Evolutionary conservation across 805 yeast genomes (phyloP).

Genomic region (Starmera amethionina): DNA sequence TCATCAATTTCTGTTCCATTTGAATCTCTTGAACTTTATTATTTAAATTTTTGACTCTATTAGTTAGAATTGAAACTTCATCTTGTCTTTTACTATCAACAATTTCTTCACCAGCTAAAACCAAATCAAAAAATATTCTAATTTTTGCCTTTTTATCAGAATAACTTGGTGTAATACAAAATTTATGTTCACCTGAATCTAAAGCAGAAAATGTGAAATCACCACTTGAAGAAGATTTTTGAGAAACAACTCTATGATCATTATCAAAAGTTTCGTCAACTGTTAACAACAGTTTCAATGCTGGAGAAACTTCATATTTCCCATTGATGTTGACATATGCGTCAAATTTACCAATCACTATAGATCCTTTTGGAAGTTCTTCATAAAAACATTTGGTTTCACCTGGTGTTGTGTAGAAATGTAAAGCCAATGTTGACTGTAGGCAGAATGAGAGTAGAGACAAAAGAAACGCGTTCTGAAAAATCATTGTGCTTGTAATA

Average conservation of each 20-base stretch:
- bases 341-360: slow-evolving; percentile 71
- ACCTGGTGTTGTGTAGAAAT: slow-evolving; percentile 71
- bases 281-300: slow-evolving; percentile 53
- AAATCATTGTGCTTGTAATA: too few relatives aligned
- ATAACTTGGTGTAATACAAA: slow-evolving; percentile 58
- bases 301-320: slow-evolving; percentile 42
- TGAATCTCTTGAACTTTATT: slow-evolving; percentile 48
- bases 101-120: slow-evolving; percentile 52
- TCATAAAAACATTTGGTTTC: slow-evolving; percentile 78
- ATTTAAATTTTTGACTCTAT: slow-evolving; percentile 46
- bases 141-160: slow-evolving; percentile 36
- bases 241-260: slow-evolving; percentile 67
- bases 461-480: too few relatives aligned
- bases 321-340: slow-evolving; percentile 46
- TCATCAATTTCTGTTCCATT: slow-evolving; percentile 54
- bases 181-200: slow-evolving; percentile 76
- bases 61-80: slow-evolving; percentile 41
- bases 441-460: too few relatives aligned
- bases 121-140: slow-evolving; percentile 67
- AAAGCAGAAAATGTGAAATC: slow-evolving; percentile 74
- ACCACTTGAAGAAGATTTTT: slow-evolving; percentile 49
- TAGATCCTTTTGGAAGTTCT: slow-evolving; percentile 66
- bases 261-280: slow-evolving; percentile 80
- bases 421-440: slow-evolving; percentile 26
- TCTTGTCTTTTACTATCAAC: slow-evolving; percentile 54